phyloP scores from a whole-genome alignment of 805 yeast genomes.

The Cyberlindnera japonica region DNA sequence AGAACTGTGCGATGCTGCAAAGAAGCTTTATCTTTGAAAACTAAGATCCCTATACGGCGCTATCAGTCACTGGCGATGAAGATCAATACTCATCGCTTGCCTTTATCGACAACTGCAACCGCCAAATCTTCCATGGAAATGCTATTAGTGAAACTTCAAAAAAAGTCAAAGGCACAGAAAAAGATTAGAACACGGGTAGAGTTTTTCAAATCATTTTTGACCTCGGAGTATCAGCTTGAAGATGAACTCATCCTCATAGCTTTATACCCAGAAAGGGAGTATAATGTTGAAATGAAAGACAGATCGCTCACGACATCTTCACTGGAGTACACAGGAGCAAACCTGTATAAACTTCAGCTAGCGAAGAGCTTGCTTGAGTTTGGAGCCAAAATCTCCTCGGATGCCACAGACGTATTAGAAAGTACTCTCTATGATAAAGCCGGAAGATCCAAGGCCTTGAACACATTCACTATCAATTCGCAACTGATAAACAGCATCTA shows the following conservation, averaged over 20 bases:
- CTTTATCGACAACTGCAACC: not conserved
- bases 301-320: slow-evolving; percentile 1
- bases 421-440: slow-evolving; percentile 4
- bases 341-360: slow-evolving; percentile 12
- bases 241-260: slow-evolving; percentile 14
- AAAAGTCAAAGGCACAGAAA: not conserved
- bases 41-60: slow-evolving; percentile 1
- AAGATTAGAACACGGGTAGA: not conserved
- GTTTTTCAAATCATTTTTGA: slow-evolving; percentile 1
- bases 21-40: not conserved
- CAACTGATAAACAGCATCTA: not conserved
- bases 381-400: slow-evolving; percentile 5
- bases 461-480: slow-evolving; percentile 1
- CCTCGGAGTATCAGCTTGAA: slow-evolving; percentile 4
- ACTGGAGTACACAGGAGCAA: slow-evolving; percentile 10
- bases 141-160: not conserved
- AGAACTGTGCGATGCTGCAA: not conserved
- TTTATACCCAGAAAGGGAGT: slow-evolving; percentile 9
- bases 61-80: slow-evolving; percentile 12
- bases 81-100: slow-evolving; percentile 1
- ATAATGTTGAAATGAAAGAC: not conserved
- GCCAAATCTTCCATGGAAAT: not conserved
- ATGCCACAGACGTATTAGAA: slow-evolving; percentile 5
- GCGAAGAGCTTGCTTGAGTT: slow-evolving; percentile 9
- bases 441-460: not conserved